A percentile compares a stretch with the other conserved stretches of the same genome.
phyloP scores from a whole-genome alignment of 495 filamentous ascomycete genomes.

The Gamarada debralockiae region DNA sequence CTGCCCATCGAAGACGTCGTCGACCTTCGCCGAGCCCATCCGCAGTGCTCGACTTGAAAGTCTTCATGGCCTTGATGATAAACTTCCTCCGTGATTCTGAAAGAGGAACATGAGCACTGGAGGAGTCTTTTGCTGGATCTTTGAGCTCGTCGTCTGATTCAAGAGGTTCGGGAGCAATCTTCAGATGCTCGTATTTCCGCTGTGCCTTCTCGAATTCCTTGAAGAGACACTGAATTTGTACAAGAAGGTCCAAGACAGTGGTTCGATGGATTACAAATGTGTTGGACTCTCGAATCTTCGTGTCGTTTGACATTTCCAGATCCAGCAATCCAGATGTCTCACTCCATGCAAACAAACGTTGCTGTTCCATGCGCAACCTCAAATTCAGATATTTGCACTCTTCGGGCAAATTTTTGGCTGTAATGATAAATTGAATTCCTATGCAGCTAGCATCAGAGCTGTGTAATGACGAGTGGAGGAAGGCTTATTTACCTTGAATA shows the following conservation, averaged over 20 bases:
- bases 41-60: constrained; percentile 22
- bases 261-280: constrained; percentile 40
- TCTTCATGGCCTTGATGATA: constrained; percentile 39
- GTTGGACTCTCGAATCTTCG: constrained; percentile 36
- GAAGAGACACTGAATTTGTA: constrained; percentile 41
- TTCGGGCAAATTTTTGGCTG: constrained; percentile 37
- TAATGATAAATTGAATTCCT: constrained; percentile 40
- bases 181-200: constrained; percentile 28
- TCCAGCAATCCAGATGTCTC: constrained; percentile 41
- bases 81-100: constrained; percentile 32
- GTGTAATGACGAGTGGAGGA: neutral
- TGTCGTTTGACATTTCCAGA: constrained; percentile 26
- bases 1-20: constrained; percentile 34
- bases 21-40: constrained; percentile 20
- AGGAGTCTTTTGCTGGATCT: constrained; percentile 10
- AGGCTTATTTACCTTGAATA: constrained; percentile 28
- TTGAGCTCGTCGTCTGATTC: constrained; percentile 4
- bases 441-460: neutral
- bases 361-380: constrained; percentile 40
- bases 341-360: constrained; percentile 43
- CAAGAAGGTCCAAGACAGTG: constrained; percentile 38
- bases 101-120: constrained; percentile 22
- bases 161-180: constrained; percentile 23
- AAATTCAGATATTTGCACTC: constrained; percentile 40
- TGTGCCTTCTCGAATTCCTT: constrained; percentile 40